These are phyloP conservation scores for Dendrobium nobile DNA, from an alignment of 106 monocot genomes.

Conservation along the genomic window DNA sequence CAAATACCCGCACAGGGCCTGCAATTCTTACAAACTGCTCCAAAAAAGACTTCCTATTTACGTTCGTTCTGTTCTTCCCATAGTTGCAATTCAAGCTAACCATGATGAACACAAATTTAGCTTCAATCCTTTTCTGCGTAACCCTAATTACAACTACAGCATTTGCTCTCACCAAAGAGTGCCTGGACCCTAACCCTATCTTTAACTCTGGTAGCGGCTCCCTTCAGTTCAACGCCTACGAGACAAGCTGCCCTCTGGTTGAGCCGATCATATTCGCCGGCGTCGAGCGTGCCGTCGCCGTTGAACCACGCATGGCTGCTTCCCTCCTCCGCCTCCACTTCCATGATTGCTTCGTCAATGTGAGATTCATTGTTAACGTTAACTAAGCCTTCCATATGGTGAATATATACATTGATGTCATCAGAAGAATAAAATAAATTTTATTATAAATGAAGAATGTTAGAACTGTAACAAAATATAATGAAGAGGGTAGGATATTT, in stretches of 20 bases:
- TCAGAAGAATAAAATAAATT: conserved; percentile 22
- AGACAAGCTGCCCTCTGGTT: conserved; percentile 42
- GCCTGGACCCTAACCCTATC: not conserved
- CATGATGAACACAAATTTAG: not conserved
- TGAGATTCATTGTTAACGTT: no score
- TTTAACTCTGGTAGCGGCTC: not conserved
- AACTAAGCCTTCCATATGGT: no score
- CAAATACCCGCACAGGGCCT: not conserved
- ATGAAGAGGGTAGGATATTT: not conserved
- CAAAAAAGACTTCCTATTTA: not conserved
- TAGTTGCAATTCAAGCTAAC: not conserved
- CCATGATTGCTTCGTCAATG: conserved; percentile 80
- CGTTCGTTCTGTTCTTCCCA: not conserved
- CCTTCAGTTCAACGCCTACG: conserved; percentile 32
- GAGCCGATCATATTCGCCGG: conserved; percentile 53
- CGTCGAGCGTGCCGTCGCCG: conserved; percentile 34
- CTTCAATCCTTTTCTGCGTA: not conserved
- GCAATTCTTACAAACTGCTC: not conserved
- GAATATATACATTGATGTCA: no score
- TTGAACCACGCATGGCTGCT: conserved; percentile 78
- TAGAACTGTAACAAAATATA: not conserved
- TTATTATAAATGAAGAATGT: not conserved
- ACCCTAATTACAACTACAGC: not conserved
- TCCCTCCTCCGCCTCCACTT: conserved; percentile 94
- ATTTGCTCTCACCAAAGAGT: not conserved